Base-by-base conservation (phyloP, 2,329 filamentous ascomycete species). In the Tolypocladium sp. region DNA sequence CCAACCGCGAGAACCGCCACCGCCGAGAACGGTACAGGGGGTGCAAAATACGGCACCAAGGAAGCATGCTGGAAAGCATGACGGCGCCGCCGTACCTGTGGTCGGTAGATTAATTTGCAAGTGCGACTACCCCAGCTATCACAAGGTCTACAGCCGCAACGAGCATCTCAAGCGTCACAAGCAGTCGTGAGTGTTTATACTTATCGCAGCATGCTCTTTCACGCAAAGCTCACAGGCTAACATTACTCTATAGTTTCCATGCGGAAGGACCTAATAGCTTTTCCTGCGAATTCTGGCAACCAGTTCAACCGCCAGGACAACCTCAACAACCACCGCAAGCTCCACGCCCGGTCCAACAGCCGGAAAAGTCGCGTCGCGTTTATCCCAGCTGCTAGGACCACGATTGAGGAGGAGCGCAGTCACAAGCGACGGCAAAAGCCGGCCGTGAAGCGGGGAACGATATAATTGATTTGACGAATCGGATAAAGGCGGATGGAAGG, bases 91-190 rank as follows among this genome's bases (percentile, higher is more conserved):
- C 7, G 68, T 74, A 15, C 70, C 74, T 22, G 70, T 74, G 20
- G 72, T 74, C 10, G 69, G 70, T 22, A 63, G 71, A 56, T 71
- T 70, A 63, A 76, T 71, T 69, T 79, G 69, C 71, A 73, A 76
- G 62, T 83, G 80, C 62, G 70, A 76, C 22, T 75, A 77, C 38
- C 73, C 73, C 9, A 73, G 74, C 35, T 84, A 81, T 67, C 67
- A 74, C 63, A 78, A 77, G 63, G 75, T 74, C 0, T 82, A 80
- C 61, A 77, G 79, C 63, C 74, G 81, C 58, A 78, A 77, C 27
- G 82, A 84, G 68, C 82, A 84, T 62, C 69, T 83, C n/a, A 83
- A 83, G 71, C 75, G 82, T 37, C 82, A 84, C 65, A 73, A 78
- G 56, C 74, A 75, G 57, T 79, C 78, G 80, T 83, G 65, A 73